Percentiles rank a stretch among this genome's conserved stretches.
These are phyloP conservation scores for Xylaria sp. DNA, from an alignment of 2,329 filamentous ascomycete genomes.

Conservation along the genomic window DNA sequence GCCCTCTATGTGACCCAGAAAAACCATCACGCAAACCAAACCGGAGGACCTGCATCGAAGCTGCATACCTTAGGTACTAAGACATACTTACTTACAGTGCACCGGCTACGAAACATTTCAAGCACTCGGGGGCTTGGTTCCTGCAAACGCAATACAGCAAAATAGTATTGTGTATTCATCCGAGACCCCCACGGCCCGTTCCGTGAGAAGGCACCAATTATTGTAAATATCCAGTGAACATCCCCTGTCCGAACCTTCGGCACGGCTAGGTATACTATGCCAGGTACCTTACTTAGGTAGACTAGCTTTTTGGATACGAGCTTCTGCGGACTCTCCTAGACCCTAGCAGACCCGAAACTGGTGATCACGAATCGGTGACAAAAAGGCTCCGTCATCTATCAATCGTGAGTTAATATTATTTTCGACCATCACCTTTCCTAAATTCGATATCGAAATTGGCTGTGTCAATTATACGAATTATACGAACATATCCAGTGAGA, in stretches of 20 bases:
- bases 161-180: slow-evolving; percentile 21
- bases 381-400: background rate
- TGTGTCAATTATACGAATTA: slow-evolving; percentile 13
- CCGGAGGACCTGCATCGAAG: slow-evolving; percentile 12
- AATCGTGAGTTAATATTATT: background rate
- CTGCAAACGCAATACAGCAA: slow-evolving; percentile 2
- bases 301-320: slow-evolving; percentile 28
- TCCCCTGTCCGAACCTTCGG: slow-evolving; percentile 11
- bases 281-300: background rate
- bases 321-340: slow-evolving; percentile 16
- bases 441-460: slow-evolving; percentile 10
- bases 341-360: slow-evolving; percentile 1
- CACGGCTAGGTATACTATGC: background rate
- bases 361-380: background rate
- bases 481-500: slow-evolving; percentile 26
- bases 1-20: background rate
- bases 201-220: slow-evolving; percentile 11
- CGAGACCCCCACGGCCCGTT: slow-evolving; percentile 35
- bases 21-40: slow-evolving; percentile 6
- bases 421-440: slow-evolving; percentile 6
- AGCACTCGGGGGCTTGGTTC: background rate
- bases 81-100: background rate
- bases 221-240: slow-evolving; percentile 18
- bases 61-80: slow-evolving; percentile 10
- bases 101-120: background rate